Conservation (phyloP, 192 early-diverging fungal species). For the Coemansia sp. region DNA sequence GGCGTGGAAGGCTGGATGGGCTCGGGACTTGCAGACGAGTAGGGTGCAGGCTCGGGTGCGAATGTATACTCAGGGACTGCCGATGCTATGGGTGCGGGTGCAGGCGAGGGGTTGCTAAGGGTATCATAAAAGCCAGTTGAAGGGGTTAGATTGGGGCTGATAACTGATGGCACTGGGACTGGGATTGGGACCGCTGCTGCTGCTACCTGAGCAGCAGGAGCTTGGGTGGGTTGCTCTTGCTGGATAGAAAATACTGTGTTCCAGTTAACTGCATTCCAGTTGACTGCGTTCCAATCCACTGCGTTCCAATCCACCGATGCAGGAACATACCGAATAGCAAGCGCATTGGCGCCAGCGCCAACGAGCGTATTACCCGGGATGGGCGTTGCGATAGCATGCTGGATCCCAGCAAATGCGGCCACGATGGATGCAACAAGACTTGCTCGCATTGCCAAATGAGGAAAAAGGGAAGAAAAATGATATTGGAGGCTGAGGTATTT, state of each 20-base stretch:
- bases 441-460: no score
- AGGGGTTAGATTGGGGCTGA: background rate
- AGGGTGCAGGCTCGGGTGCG: slow-evolving; percentile 9
- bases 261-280: slow-evolving; percentile 28
- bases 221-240: background rate
- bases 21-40: background rate
- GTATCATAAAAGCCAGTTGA: background rate
- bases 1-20: slow-evolving; percentile 1
- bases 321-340: slow-evolving; percentile 22
- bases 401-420: slow-evolving; percentile 9
- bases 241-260: slow-evolving; percentile 17
- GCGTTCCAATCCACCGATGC: slow-evolving; percentile 25
- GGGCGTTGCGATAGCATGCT: slow-evolving; percentile 9
- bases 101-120: background rate
- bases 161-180: background rate
- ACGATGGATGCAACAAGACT: background rate
- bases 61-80: no score
- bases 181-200: background rate
- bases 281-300: slow-evolving; percentile 27
- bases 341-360: slow-evolving; percentile 1
- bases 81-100: no score
- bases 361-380: background rate
- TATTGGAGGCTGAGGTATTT: no score
- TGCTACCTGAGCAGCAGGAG: slow-evolving; percentile 1
- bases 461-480: no score